Conservation (phyloP, 1,284 basidiomycete species). For the Pascua sp. region DNA sequence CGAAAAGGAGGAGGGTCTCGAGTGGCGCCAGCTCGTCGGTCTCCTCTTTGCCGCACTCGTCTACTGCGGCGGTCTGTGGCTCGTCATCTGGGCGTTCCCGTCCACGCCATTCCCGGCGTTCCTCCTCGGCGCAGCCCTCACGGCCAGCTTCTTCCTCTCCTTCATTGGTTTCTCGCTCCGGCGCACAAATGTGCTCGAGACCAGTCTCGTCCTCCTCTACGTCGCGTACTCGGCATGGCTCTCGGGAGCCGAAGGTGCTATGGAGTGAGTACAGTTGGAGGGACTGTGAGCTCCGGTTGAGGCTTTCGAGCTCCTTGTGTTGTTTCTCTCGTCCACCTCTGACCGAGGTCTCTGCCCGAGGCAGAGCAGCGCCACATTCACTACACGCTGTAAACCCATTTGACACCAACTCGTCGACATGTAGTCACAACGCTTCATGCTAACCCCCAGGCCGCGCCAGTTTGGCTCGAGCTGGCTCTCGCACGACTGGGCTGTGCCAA, state of each 20-base stretch:
- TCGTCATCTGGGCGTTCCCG: conserved; percentile 35
- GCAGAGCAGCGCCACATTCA: not conserved
- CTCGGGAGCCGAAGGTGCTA: conserved; percentile 43
- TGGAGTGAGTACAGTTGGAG: conserved; percentile 40
- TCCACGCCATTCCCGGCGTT: conserved; percentile 36
- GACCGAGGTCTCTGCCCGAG: too few species aligned
- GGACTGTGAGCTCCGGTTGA: not conserved
- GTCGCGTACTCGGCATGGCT: conserved; percentile 58
- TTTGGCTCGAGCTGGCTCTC: conserved; percentile 43
- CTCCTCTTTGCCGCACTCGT: conserved; percentile 44
- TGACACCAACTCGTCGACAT: not conserved
- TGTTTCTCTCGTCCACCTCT: too few species aligned
- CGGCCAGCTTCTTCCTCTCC: conserved; percentile 67
- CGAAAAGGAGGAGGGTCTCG: conserved; percentile 45
- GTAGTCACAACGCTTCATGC: too few species aligned
- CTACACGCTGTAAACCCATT: not conserved
- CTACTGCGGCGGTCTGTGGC: conserved; percentile 45
- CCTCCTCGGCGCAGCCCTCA: conserved; percentile 46
- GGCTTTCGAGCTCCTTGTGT: too few species aligned
- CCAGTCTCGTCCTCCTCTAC: conserved; percentile 76
- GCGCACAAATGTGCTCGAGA: conserved; percentile 89
- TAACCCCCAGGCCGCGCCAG: conserved; percentile 32
- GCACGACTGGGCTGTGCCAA: conserved; percentile 20
- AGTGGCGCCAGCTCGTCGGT: conserved; percentile 48
- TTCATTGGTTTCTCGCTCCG: conserved; percentile 83